Evolutionary conservation across 1,139 yeast species (phyloP).

Genomic region (Yamadazyma mexicana): DNA sequence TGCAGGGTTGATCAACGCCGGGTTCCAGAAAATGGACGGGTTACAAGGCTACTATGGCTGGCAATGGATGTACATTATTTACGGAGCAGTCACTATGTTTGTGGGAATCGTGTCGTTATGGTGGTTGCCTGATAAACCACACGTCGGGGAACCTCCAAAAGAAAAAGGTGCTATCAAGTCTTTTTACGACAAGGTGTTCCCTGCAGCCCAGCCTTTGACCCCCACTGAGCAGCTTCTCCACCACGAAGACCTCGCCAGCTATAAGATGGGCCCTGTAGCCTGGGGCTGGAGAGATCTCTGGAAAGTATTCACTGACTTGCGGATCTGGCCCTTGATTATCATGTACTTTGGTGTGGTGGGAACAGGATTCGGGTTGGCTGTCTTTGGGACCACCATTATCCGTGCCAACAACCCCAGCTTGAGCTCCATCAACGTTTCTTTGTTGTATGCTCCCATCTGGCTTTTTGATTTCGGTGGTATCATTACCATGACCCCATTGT

Average conservation of each 20-base stretch:
- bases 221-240: constrained; percentile 58
- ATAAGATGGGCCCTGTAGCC: constrained; percentile 30
- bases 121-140: constrained; percentile 84
- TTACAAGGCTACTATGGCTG: constrained; percentile 71
- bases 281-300: constrained; percentile 68
- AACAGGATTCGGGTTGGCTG: constrained; percentile 81
- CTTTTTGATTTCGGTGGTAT: constrained; percentile 82
- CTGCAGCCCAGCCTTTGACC: constrained; percentile 53
- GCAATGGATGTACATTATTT: constrained; percentile 84
- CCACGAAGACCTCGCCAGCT: constrained; percentile 57
- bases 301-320: constrained; percentile 56
- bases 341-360: constrained; percentile 96
- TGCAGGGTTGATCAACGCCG: constrained; percentile 84
- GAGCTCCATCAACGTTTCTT: constrained; percentile 67
- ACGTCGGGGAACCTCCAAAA: constrained; percentile 17
- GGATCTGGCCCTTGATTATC: constrained; percentile 78
- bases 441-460: constrained; percentile 89
- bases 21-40: constrained; percentile 82
- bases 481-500: constrained; percentile 71
- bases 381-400: constrained; percentile 83
- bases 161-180: constrained; percentile 13
- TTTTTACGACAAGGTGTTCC: constrained; percentile 25
- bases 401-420: constrained; percentile 61
- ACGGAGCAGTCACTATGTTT: constrained; percentile 69
- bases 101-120: constrained; percentile 67